phyloP scores from a whole-genome alignment of 23 red algal species.

The Gracilaria caudata region DNA sequence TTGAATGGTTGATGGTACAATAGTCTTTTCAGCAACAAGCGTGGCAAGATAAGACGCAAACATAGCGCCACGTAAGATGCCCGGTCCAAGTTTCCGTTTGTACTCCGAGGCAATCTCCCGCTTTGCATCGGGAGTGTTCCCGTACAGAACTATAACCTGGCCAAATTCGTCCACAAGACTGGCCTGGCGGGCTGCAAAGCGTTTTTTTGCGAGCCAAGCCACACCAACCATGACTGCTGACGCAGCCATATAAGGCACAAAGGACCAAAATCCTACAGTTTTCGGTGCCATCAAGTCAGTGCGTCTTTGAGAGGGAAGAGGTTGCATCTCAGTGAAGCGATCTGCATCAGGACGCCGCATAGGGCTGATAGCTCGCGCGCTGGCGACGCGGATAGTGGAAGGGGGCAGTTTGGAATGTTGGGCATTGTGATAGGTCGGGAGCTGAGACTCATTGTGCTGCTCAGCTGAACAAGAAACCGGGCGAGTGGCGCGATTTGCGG shows the following conservation, averaged over 20 bases:
- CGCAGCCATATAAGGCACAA: slow-evolving; percentile 70
- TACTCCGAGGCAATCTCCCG: slow-evolving; percentile 75
- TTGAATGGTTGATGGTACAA: slow-evolving; percentile 61
- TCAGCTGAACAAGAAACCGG: background rate
- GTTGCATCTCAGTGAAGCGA: slow-evolving; percentile 57
- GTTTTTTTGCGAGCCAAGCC: slow-evolving; percentile 68
- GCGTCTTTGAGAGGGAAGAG: slow-evolving; percentile 51
- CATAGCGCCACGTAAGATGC: slow-evolving; percentile 66
- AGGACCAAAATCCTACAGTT: slow-evolving; percentile 51
- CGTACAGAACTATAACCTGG: slow-evolving; percentile 75
- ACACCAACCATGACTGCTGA: slow-evolving; percentile 54
- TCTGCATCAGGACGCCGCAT: slow-evolving; percentile 35
- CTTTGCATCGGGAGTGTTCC: slow-evolving; percentile 45
- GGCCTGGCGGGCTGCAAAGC: slow-evolving; percentile 58
- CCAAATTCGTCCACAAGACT: slow-evolving; percentile 73
- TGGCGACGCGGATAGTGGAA: slow-evolving; percentile 50
- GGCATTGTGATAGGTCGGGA: background rate
- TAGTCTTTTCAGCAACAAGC: slow-evolving; percentile 63
- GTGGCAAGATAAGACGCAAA: slow-evolving; percentile 51
- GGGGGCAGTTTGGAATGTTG: background rate
- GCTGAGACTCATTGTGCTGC: background rate
- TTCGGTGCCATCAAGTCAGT: slow-evolving; percentile 78
- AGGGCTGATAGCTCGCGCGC: slow-evolving; percentile 68
- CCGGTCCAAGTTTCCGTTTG: slow-evolving; percentile 68
- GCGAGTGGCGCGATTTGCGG: background rate